Evolutionary conservation across 2,329 filamentous ascomycete genomes (phyloP).

Genomic region (Hypoxylon sp.): DNA sequence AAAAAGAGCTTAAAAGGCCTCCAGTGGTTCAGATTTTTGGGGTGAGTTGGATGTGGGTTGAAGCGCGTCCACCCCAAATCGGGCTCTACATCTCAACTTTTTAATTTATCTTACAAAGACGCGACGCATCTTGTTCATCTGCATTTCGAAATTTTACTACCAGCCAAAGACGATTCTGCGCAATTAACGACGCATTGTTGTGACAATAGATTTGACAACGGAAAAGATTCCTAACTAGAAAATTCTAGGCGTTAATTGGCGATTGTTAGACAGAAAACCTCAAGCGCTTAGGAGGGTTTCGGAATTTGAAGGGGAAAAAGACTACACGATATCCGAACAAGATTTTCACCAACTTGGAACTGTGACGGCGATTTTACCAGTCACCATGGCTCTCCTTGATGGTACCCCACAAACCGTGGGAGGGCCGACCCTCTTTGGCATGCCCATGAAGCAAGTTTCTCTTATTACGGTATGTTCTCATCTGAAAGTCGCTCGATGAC

Average conservation of each 20-base stretch:
- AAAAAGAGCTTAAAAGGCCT: conserved; percentile 39
- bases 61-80: conserved; percentile 38
- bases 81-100: conserved; percentile 25
- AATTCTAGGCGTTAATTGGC: conserved; percentile 25
- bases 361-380: conserved; percentile 27
- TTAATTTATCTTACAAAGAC: conserved; percentile 27
- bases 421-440: conserved; percentile 66
- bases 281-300: conserved; percentile 4
- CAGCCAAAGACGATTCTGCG: not conserved
- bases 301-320: conserved; percentile 12
- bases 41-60: conserved; percentile 32
- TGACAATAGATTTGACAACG: not conserved
- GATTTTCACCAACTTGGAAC: conserved; percentile 15
- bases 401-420: conserved; percentile 56
- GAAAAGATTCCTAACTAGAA: conserved; percentile 12
- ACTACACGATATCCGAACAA: conserved; percentile 23
- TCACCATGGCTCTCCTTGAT: conserved; percentile 61
- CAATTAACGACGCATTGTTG: not conserved
- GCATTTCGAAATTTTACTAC: conserved; percentile 6
- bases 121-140: conserved; percentile 30
- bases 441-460: conserved; percentile 78
- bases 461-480: conserved; percentile 70
- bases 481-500: conserved; percentile 29
- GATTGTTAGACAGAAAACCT: conserved; percentile 20
- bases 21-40: conserved; percentile 29